phyloP scores from a whole-genome alignment of 768 basidiomycete genomes.

The Tricholoma flavovirens region DNA sequence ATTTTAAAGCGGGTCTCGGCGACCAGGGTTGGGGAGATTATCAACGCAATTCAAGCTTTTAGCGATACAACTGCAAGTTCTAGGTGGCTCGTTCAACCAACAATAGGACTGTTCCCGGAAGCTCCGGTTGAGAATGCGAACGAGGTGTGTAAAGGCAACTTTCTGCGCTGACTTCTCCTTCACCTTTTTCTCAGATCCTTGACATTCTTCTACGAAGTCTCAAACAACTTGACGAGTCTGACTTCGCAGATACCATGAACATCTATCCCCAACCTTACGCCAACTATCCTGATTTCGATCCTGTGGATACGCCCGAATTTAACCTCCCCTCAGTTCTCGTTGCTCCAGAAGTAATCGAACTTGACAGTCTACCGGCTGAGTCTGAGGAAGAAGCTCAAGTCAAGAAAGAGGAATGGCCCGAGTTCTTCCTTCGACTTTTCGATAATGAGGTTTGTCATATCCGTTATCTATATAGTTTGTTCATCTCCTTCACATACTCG shows the following conservation, averaged over 20 bases:
- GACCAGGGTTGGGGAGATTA: conserved; percentile 59
- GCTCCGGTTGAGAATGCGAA: conserved; percentile 45
- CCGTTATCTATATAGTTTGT: not conserved
- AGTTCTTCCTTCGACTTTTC: conserved; percentile 64
- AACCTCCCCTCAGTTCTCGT: conserved; percentile 76
- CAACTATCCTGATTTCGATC: conserved; percentile 38
- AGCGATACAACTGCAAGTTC: conserved; percentile 52
- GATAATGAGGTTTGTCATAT: conserved; percentile 42
- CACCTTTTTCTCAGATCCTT: conserved; percentile 51
- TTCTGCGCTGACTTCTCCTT: not conserved
- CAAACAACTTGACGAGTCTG: conserved; percentile 51
- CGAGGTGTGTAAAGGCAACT: conserved; percentile 44
- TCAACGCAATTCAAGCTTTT: conserved; percentile 66
- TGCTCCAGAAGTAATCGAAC: conserved; percentile 82
- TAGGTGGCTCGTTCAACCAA: conserved; percentile 64
- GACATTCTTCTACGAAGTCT: conserved; percentile 64
- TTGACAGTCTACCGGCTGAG: conserved; percentile 65
- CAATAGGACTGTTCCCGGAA: conserved; percentile 45
- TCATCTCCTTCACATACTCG: not conserved
- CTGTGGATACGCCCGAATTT: conserved; percentile 41
- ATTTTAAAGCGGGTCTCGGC: conserved; percentile 56
- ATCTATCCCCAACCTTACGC: conserved; percentile 66
- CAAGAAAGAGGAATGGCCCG: conserved; percentile 81
- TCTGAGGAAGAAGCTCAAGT: conserved; percentile 65
- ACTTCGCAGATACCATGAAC: conserved; percentile 50